phyloP scores from a whole-genome alignment of 495 filamentous ascomycete species.

The Hypoxylon intermedium region DNA sequence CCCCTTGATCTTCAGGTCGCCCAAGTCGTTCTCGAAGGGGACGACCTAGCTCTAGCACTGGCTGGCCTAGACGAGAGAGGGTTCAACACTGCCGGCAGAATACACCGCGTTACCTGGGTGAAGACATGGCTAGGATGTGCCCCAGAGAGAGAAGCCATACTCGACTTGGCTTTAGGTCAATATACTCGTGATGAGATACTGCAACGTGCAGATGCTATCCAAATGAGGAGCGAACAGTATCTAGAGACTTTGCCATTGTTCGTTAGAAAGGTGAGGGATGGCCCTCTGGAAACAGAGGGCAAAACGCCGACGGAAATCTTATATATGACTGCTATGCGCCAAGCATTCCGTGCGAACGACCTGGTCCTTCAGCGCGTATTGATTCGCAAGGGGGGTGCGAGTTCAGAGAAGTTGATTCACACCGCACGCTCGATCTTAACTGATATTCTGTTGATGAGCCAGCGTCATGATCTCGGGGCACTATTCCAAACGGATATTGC shows the following conservation, averaged over 20 bases:
- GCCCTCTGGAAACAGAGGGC: slow-evolving; percentile 34
- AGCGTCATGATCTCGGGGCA: slow-evolving; percentile 50
- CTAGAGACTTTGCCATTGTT: slow-evolving; percentile 49
- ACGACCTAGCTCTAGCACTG: slow-evolving; percentile 32
- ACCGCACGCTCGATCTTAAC: slow-evolving; percentile 49
- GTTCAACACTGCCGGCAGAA: slow-evolving; percentile 34
- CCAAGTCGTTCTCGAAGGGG: slow-evolving; percentile 32
- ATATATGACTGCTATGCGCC: slow-evolving; percentile 42
- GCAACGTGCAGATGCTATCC: slow-evolving; percentile 43
- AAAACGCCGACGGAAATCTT: slow-evolving; percentile 44
- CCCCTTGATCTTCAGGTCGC: slow-evolving; percentile 38
- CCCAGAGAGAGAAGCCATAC: slow-evolving; percentile 39
- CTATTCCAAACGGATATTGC: slow-evolving; percentile 39
- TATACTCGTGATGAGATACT: slow-evolving; percentile 44
- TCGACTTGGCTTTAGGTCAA: slow-evolving; percentile 39
- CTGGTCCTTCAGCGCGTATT: slow-evolving; percentile 56
- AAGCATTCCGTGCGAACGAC: slow-evolving; percentile 53
- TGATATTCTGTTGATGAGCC: slow-evolving; percentile 48
- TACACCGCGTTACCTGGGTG: slow-evolving; percentile 39
- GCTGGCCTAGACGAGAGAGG: slow-evolving; percentile 40
- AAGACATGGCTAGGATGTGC: slow-evolving; percentile 39
- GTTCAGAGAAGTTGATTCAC: slow-evolving; percentile 47
- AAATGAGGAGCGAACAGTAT: slow-evolving; percentile 44
- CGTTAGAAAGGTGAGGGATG: slow-evolving; percentile 44
- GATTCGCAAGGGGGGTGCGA: slow-evolving; percentile 47